Conservation (phyloP, 1,284 basidiomycete species). For the Vanrija sp. region DNA sequence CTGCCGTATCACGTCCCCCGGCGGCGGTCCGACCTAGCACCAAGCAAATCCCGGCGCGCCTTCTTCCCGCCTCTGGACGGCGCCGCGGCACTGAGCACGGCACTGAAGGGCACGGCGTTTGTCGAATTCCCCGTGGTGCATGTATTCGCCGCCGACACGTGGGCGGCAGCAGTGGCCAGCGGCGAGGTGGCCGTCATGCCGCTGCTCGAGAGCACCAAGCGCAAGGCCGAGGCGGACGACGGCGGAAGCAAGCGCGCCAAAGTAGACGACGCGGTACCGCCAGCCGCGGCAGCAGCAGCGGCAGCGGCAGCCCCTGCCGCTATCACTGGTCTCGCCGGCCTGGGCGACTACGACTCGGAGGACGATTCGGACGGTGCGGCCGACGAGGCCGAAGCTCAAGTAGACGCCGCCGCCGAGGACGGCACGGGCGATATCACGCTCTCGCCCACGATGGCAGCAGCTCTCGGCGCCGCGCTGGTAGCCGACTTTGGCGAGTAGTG, state of each 20-base stretch:
- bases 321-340: constrained; percentile 3
- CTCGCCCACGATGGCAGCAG: constrained; percentile 21
- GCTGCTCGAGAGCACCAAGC: constrained; percentile 31
- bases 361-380: constrained; percentile 1
- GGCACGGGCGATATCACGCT: constrained; percentile 9
- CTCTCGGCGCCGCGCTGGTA: constrained; percentile 24
- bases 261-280: constrained; percentile 52
- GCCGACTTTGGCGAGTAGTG: constrained; percentile 12
- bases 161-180: constrained; percentile 54
- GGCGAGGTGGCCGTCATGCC: constrained; percentile 43
- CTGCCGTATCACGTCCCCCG: constrained; percentile 28
- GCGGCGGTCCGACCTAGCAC: constrained; percentile 3
- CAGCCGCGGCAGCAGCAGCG: constrained; percentile 20
- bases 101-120: constrained; percentile 62
- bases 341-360: constrained; percentile 24
- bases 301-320: not conserved
- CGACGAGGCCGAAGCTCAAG: constrained; percentile 11
- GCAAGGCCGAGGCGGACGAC: constrained; percentile 5
- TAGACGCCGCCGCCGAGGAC: not conserved
- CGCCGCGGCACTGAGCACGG: constrained; percentile 51
- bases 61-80: constrained; percentile 61
- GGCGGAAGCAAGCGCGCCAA: not conserved
- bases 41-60: constrained; percentile 10
- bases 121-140: constrained; percentile 77
- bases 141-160: constrained; percentile 60